Conservation (phyloP, 257 asterid genomes). For the Haberlea rhodopensis region DNA sequence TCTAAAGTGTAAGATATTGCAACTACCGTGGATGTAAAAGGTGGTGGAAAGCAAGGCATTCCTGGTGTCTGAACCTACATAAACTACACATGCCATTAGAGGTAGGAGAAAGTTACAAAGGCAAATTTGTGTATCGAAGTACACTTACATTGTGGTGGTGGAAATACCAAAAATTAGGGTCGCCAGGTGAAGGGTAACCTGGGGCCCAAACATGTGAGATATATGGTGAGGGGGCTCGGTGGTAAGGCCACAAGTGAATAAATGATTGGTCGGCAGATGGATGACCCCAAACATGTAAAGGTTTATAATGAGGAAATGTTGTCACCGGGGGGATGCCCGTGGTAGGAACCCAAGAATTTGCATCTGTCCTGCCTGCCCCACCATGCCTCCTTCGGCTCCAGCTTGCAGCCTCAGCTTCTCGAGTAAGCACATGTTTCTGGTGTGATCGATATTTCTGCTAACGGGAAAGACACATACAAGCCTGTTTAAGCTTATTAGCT, state of each 20-base stretch:
- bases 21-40: constrained; percentile 46
- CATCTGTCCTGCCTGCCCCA: constrained; percentile 45
- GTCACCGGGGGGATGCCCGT: constrained; percentile 65
- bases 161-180: constrained; percentile 61
- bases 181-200: constrained; percentile 31
- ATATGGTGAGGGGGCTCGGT: constrained; percentile 35
- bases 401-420: constrained; percentile 81
- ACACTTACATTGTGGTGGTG: constrained; percentile 59
- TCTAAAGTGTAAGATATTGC: constrained; percentile 3
- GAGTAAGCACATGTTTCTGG: constrained; percentile 65
- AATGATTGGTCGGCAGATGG: constrained; percentile 52
- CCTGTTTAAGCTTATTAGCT: neutral
- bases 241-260: constrained; percentile 54
- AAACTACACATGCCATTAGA: constrained; percentile 10
- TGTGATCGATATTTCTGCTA: constrained; percentile 89
- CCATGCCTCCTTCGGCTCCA: constrained; percentile 69
- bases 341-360: constrained; percentile 57
- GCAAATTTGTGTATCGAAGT: neutral
- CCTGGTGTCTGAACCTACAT: constrained; percentile 67
- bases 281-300: constrained; percentile 92
- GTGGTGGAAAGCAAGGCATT: constrained; percentile 58
- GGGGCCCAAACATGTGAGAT: constrained; percentile 33
- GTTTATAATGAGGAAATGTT: constrained; percentile 57
- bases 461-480: constrained; percentile 10
- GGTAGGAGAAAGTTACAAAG: neutral